Evolutionary conservation across 1,284 basidiomycete species (phyloP), one percentile per base, ranked within the genome.

Genomic region (Spongiforma sp.): DNA sequence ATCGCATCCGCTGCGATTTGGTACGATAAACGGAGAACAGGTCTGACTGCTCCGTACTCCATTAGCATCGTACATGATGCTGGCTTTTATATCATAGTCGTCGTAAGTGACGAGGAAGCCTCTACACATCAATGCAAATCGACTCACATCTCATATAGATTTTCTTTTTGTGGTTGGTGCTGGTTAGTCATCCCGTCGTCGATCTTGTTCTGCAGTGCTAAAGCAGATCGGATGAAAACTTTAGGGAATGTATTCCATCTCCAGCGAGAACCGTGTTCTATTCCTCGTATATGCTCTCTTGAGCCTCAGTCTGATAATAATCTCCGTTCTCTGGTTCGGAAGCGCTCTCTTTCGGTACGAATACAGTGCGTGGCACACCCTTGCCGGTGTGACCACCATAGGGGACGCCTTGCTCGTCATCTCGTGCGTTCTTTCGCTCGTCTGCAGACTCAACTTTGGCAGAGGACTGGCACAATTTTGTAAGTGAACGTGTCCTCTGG

Each of bases 401-500:
- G 75, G 83, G 0, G 82, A 80, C 60, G 57, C 79, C 41, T 70
- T 86, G 28, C 72, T 85, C 14, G 63, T 77, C 3, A 53, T 39
- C 34, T 81, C 84, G 3, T 74, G 79, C 21, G 61, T 77, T 24
- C 67, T 86, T 21, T 84, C 81, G 8, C 55, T 86, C 48, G 59
- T 82, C 34, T 85, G 84, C 67, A 79, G 84, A 53, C 66, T 82
- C 39, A 82, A 85, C 66, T 87, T 86, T 68, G 85, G 83, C 32
- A 81, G 80, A 68, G 85, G 84, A 5, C 76, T 86, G 19, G 77
- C 77, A 3, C 81, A 84, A 41, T 86, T 81, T 67, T 71, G 84
- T 85, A 68, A 74, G 80, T 72, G 33, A 52, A n/a, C n/a, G n/a
- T n/a, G n/a, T n/a, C n/a, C n/a, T n/a, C n/a, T n/a, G n/a, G n/a